Conservation (phyloP, 352 stramenopile species). For the Chloridella minuta region DNA sequence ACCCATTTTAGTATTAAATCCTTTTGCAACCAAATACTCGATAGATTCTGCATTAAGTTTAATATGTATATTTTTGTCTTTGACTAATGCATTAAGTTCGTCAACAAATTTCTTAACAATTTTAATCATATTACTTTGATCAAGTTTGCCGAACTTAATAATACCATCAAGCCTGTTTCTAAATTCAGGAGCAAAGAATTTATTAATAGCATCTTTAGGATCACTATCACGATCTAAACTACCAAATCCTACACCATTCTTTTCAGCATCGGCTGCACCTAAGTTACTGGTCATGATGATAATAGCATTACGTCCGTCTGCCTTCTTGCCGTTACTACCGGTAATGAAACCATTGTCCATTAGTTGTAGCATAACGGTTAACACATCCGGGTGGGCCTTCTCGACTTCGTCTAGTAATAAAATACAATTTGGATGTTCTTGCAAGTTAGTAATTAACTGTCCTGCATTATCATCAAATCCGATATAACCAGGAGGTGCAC, state of each 20-base stretch:
- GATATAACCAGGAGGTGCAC: constrained; percentile 64
- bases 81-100: too few relatives aligned
- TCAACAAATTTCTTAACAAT: too few relatives aligned
- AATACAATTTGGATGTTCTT: constrained; percentile 50
- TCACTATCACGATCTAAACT: constrained; percentile 34
- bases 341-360: constrained; percentile 81
- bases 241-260: too few relatives aligned
- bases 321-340: constrained; percentile 74
- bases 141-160: constrained; percentile 24
- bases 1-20: too few relatives aligned
- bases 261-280: too few relatives aligned
- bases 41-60: too few relatives aligned
- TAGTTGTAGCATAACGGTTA: constrained; percentile 66
- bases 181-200: constrained; percentile 56
- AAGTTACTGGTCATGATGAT: constrained; percentile 78
- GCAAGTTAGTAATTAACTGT: constrained; percentile 73
- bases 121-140: too few relatives aligned
- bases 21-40: too few relatives aligned
- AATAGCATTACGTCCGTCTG: constrained; percentile 23
- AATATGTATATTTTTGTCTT: too few relatives aligned
- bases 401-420: constrained; percentile 17
- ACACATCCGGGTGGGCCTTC: constrained; percentile 32
- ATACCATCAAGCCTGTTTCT: constrained; percentile 77
- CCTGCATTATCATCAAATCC: constrained; percentile 72
- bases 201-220: constrained; percentile 28